A percentile compares a stretch with the other conserved stretches of the same genome.
Evolutionary conservation across 164 flowering plant genomes (phyloP).

Genomic region (Saururus chinensis): DNA sequence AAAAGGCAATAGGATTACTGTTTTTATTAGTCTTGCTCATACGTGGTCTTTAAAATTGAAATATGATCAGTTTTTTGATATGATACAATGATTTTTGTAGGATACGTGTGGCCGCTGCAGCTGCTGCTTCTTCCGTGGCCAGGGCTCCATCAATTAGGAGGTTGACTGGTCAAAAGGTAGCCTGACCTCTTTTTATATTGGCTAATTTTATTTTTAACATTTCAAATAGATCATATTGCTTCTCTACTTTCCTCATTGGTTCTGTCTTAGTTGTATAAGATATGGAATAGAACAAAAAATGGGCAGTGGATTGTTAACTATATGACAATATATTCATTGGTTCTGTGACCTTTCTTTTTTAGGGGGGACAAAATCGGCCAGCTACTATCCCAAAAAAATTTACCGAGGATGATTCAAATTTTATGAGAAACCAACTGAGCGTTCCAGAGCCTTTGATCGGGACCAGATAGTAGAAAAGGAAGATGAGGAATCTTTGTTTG

Average conservation of each 20-base stretch:
- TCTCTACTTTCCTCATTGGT: not conserved
- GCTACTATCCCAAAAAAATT: not conserved
- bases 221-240: not conserved
- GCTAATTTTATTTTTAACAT: not conserved
- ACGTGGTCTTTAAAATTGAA: too few species aligned
- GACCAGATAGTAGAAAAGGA: not conserved
- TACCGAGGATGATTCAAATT: not conserved
- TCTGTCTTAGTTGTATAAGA: too few species aligned
- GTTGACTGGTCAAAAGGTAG: conserved; percentile 31
- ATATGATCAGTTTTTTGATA: not conserved
- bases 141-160: conserved; percentile 49
- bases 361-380: not conserved
- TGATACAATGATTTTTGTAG: conserved; percentile 16
- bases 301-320: too few species aligned
- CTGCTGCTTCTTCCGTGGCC: conserved; percentile 58
- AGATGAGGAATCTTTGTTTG: not conserved
- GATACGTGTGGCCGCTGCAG: conserved; percentile 66
- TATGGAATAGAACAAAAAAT: too few species aligned
- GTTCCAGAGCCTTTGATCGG: not conserved
- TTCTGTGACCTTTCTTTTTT: not conserved
- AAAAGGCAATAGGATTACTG: too few species aligned
- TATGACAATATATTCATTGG: too few species aligned
- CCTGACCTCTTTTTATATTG: conserved; percentile 13
- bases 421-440: not conserved
- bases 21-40: too few species aligned